These are phyloP conservation scores for Ogataea methanolica DNA, from an alignment of 805 yeast species.

Conservation along the genomic window DNA sequence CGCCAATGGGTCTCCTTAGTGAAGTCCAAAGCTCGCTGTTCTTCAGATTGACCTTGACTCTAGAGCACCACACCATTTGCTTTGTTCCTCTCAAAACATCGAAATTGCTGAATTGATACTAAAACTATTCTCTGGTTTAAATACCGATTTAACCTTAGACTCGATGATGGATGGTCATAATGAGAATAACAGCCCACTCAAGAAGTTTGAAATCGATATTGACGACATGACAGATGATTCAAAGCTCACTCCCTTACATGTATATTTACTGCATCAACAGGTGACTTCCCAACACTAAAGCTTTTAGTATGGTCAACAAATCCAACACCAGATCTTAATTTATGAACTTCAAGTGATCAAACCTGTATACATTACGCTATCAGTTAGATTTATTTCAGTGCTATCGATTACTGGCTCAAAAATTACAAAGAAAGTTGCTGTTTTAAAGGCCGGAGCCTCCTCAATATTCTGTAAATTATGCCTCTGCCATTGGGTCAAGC, in stretches of 20 bases:
- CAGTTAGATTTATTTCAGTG: conserved; percentile 55
- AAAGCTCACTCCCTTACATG: conserved; percentile 88
- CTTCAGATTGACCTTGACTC: conserved; percentile 59
- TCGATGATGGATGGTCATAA: not conserved
- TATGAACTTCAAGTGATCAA: conserved; percentile 58
- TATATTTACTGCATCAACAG: conserved; percentile 62
- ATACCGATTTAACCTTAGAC: not conserved
- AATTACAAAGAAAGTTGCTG: conserved; percentile 57
- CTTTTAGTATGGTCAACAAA: conserved; percentile 40
- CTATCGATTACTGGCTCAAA: conserved; percentile 48
- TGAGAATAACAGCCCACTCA: not conserved
- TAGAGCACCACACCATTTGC: conserved; percentile 87
- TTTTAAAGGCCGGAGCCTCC: conserved; percentile 64
- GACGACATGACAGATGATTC: conserved; percentile 68
- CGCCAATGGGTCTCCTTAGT: conserved; percentile 46
- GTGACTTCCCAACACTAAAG: conserved; percentile 50
- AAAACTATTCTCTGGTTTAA: conserved; percentile 29
- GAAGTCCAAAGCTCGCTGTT: conserved; percentile 45
- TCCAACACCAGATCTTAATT: conserved; percentile 57
- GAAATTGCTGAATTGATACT: conserved; percentile 47
- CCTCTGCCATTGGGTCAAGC: conserved; percentile 70
- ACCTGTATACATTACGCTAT: conserved; percentile 76
- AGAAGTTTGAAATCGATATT: conserved; percentile 45
- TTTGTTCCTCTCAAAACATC: conserved; percentile 57
- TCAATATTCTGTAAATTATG: conserved; percentile 72